Conservation (phyloP, 2,329 filamentous ascomycete genomes). For the Aspergillus luchuensis region DNA sequence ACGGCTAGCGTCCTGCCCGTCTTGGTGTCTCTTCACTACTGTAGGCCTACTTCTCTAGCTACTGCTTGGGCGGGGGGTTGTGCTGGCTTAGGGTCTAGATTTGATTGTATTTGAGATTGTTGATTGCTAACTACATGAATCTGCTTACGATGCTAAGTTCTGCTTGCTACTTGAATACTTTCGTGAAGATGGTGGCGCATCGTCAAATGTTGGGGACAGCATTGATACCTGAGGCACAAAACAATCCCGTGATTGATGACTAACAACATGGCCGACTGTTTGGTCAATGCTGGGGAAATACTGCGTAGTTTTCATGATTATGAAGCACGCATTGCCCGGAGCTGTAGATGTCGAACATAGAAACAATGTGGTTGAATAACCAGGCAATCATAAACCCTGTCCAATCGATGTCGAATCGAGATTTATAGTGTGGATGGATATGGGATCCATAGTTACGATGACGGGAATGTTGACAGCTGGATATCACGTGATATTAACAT, state of each 20-base stretch:
- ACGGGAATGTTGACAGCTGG: background rate
- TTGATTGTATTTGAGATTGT: background rate
- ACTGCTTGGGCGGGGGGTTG: background rate
- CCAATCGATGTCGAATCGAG: background rate
- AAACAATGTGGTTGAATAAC: too few relatives aligned
- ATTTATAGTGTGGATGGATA: background rate
- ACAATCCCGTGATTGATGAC: background rate
- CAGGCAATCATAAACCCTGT: too few relatives aligned
- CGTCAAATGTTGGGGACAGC: background rate
- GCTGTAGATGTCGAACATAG: too few relatives aligned
- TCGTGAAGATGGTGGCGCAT: background rate
- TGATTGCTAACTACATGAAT: too few relatives aligned
- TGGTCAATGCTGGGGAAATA: background rate
- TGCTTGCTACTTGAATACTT: too few relatives aligned
- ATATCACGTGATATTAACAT: conserved; percentile 1
- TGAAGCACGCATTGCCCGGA: background rate
- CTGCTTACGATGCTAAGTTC: background rate
- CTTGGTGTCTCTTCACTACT: conserved; percentile 4
- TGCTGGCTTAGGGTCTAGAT: too few relatives aligned
- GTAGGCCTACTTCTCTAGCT: background rate
- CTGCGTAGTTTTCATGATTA: background rate
- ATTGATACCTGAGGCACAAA: background rate
- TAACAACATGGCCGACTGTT: background rate
- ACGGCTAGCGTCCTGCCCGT: conserved; percentile 20
- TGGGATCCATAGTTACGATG: background rate